A percentile compares a stretch with the other conserved stretches of the same genome.
Evolutionary conservation across 208 protist species (phyloP).

Genomic region (Entamoeba invadens): DNA sequence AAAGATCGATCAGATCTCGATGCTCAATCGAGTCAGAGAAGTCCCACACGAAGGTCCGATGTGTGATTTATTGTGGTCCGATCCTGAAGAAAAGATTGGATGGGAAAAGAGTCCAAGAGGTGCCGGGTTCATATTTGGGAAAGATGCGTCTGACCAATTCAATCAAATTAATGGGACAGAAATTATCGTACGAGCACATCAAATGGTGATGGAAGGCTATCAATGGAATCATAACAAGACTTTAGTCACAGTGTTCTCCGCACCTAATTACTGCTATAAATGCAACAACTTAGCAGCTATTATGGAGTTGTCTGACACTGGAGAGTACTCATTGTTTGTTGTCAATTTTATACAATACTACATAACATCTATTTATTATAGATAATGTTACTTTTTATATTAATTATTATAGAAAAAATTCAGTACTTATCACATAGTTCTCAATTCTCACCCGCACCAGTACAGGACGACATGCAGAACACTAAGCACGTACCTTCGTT

Average conservation of each 20-base stretch:
- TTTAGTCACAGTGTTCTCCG: constrained; percentile 59
- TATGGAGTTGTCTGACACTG: background rate
- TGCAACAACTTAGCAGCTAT: background rate
- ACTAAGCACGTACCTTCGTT: background rate
- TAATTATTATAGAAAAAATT: no score
- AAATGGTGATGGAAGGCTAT: constrained; percentile 60
- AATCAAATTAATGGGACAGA: constrained; percentile 33
- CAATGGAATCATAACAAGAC: constrained; percentile 52
- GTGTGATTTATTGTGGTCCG: constrained; percentile 95
- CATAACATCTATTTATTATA: no score
- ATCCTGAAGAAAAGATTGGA: constrained; percentile 65
- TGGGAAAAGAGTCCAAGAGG: constrained; percentile 25
- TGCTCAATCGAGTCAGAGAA: constrained; percentile 46
- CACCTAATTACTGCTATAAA: constrained; percentile 61
- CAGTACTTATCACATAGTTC: no score
- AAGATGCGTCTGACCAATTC: constrained; percentile 46
- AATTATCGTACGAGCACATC: constrained; percentile 51
- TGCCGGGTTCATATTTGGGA: constrained; percentile 35
- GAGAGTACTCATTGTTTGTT: background rate
- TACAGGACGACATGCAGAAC: background rate
- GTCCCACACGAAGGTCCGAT: constrained; percentile 91
- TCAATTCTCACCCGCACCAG: background rate
- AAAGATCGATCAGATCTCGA: constrained; percentile 68
- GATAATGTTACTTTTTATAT: no score
- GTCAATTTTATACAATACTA: no score